phyloP scores from a whole-genome alignment of 805 yeast species.

The Torulaspora maleeae region DNA sequence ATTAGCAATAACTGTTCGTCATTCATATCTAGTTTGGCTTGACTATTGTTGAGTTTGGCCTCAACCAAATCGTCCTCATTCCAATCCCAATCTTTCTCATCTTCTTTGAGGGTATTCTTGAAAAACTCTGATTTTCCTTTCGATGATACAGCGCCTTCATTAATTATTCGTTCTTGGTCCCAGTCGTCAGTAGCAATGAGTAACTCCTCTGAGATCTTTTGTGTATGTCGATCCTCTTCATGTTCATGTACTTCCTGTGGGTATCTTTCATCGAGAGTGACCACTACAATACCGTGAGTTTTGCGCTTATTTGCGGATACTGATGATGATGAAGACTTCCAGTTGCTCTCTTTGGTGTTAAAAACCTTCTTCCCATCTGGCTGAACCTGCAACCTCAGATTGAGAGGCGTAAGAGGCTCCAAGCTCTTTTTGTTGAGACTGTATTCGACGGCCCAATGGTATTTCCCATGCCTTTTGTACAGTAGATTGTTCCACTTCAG shows the following conservation, averaged over 20 bases:
- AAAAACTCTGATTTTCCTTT: not conserved
- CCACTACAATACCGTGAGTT: conserved; percentile 21
- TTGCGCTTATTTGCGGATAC: conserved; percentile 6
- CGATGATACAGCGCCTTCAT: conserved; percentile 29
- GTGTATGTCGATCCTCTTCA: conserved; percentile 19
- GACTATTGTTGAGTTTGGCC: conserved; percentile 45
- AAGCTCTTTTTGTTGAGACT: conserved; percentile 30
- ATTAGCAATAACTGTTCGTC: conserved; percentile 76
- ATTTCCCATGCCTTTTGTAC: conserved; percentile 45
- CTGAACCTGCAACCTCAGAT: conserved; percentile 49
- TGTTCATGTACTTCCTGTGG: conserved; percentile 21
- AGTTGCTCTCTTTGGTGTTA: conserved; percentile 25
- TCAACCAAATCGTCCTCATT: conserved; percentile 65
- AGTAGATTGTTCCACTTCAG: conserved; percentile 53
- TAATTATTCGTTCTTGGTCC: conserved; percentile 63
- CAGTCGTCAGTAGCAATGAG: conserved; percentile 71
- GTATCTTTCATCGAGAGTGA: conserved; percentile 25
- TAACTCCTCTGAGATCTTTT: conserved; percentile 47
- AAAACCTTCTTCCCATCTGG: conserved; percentile 49
- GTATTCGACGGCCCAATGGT: conserved; percentile 41
- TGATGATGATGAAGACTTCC: conserved; percentile 9
- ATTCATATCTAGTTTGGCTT: conserved; percentile 64
- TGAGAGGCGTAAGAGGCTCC: conserved; percentile 46
- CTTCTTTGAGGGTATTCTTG: conserved; percentile 25
- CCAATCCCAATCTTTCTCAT: conserved; percentile 34